Base-by-base conservation (phyloP, 2,329 filamentous ascomycete species). In the Fusarium setosum region DNA sequence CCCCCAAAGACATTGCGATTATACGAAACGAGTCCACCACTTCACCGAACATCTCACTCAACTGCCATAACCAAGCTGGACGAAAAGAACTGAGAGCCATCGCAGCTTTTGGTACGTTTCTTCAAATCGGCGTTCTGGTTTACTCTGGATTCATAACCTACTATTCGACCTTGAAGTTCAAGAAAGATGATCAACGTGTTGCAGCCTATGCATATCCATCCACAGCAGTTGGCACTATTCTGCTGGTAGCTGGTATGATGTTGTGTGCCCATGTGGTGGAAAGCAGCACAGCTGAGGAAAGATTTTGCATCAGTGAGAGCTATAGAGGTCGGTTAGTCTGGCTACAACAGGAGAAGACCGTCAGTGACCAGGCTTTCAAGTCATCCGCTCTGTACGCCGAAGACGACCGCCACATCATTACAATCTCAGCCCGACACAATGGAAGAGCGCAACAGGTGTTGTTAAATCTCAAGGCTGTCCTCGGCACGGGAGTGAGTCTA, bases 101-200 rank as follows among this genome's bases (percentile, higher is more conserved):
- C 26, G 55, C 59, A 2, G 6, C 10, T 2, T 2, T 59, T 1
- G 59, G 42, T 0, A 50, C 15, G 1, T 0, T 44, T 0, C 32
- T 62, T 1, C 55, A 59, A 2, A 1, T 47, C 2, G 49, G 44
- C 9, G 59, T 55, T 0, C 12, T 62, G 0, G 0, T 31, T 1
- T 59, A 20, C 8, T 50, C 10, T 11, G 49, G 44, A 3, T 32
- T 55, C 0, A 20, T 17, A 9, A 47, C 26, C 11, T 59, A 59
- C 1, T 38, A 47, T 4, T n/a, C 55, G 0, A 32, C 23, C 1
- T 5, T 59, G 4, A 40, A 17, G 15, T 54, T 42, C 0, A 5
- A 7, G 2, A 44, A 59, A 0, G 41, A 54, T 1, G 18, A 31
- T 0, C 40, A 35, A 0, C 4, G 24, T 0, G 17, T 59, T 0